Conservation (phyloP, 2,329 filamentous ascomycete genomes). For the Phyllosticta paracitricarpa region DNA sequence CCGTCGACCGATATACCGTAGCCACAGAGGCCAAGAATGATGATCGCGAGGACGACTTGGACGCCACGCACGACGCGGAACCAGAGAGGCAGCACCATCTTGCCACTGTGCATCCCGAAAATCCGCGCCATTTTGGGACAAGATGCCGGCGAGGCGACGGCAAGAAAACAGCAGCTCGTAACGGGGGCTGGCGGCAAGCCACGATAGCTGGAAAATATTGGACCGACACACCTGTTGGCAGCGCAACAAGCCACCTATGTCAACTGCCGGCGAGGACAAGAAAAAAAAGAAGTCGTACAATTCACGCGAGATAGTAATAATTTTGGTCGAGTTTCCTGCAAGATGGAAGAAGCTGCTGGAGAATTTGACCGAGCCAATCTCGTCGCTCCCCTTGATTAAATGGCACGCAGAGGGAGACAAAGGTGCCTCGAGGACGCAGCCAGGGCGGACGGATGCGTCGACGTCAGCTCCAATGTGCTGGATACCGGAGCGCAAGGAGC, state of each 20-base stretch:
- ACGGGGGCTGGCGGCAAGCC: background rate
- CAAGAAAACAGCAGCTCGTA: background rate
- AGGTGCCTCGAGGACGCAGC: background rate
- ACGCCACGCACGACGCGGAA: slow-evolving; percentile 18
- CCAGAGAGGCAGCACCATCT: slow-evolving; percentile 14
- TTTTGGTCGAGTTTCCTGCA: background rate
- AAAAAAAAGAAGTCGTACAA: background rate
- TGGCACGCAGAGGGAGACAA: background rate
- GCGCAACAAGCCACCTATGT: background rate
- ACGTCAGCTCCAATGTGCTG: background rate
- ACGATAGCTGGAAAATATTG: background rate
- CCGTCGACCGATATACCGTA: slow-evolving; percentile 16
- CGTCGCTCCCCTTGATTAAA: background rate
- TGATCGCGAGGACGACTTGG: slow-evolving; percentile 21
- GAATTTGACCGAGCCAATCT: background rate
- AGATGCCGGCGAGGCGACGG: background rate
- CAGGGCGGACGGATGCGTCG: background rate
- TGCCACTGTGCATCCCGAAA: background rate
- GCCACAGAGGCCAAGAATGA: slow-evolving; percentile 19
- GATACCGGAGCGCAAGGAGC: background rate
- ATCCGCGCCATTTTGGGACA: background rate
- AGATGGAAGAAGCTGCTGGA: background rate
- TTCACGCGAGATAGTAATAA: background rate
- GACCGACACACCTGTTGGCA: background rate
- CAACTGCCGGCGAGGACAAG: background rate